These are phyloP conservation scores for Thermoascus crustaceus DNA, from an alignment of 2,329 filamentous ascomycete species.

Conservation along the genomic window DNA sequence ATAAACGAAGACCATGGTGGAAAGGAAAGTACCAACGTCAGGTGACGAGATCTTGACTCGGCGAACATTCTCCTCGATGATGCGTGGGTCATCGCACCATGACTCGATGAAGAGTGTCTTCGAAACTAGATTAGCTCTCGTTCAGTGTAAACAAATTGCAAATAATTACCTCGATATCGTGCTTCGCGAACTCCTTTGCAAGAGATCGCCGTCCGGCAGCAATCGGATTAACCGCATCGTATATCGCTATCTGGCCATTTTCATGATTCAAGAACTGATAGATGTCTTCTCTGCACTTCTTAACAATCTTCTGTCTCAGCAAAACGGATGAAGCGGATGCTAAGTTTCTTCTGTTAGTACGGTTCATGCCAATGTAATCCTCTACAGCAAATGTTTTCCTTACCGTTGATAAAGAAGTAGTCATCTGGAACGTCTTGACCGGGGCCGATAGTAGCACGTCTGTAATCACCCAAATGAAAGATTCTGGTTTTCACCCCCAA, in stretches of 20 bases:
- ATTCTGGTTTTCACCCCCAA: constrained; percentile 96
- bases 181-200: constrained; percentile 95
- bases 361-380: neutral
- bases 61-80: constrained; percentile 92
- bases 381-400: constrained; percentile 5
- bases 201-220: constrained; percentile 72
- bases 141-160: neutral
- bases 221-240: constrained; percentile 93
- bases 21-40: constrained; percentile 55
- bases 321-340: constrained; percentile 85
- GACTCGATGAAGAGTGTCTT: constrained; percentile 96
- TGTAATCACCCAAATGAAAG: constrained; percentile 95
- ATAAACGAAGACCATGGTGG: constrained; percentile 6
- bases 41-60: constrained; percentile 97
- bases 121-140: neutral
- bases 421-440: constrained; percentile 84
- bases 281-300: constrained; percentile 95
- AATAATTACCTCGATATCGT: constrained; percentile 68
- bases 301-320: constrained; percentile 90
- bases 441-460: constrained; percentile 77
- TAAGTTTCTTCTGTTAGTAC: constrained; percentile 18
- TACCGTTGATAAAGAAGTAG: constrained; percentile 89
- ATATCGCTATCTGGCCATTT: constrained; percentile 96
- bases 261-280: constrained; percentile 94
- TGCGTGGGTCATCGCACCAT: constrained; percentile 83